Evolutionary conservation across 139 green algal genomes (phyloP), one percentile per base, ranked within the genome.

Genomic region (Chlamydomonas sp.): DNA sequence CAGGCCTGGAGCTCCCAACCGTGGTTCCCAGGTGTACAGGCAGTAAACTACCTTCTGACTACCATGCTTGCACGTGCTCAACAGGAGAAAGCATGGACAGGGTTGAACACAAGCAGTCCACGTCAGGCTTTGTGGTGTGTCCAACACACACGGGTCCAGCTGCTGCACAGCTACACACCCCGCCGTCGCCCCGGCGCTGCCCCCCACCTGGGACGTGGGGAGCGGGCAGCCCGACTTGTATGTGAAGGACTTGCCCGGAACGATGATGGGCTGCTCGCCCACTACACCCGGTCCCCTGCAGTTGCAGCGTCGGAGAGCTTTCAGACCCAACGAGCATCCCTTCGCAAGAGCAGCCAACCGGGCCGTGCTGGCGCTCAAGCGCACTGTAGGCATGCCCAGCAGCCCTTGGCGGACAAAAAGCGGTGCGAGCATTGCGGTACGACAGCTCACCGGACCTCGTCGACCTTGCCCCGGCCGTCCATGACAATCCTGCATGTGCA

Each of bases 211-310:
- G 0, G 83, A 83, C 1, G 96, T 97, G 68, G 85, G 79, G 79
- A 97, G 90, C 63, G 93, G 92, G 85, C 93, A 97, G 6, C 90
- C 90, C 16, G 84, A 94, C 4, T 93, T 91, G 89, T 98, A 98
- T 63, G 94, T 86, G 87, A 97, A 97, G 7, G 75, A 87, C 66
- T 94, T 84, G 2, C 95, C 94, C 9, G 95, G 93, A 31, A 89
- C 75, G 68, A 98, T 83, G 64, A 96, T 88, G 20, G 96, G 96
- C 89, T 98, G 95, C 90, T 96, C 85, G 0, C 96, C 96, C 61
- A 98, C 91, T 31, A 98, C 96, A 6, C 96, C 96, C 4, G 93
- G 90, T 0, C 96, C 96, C 61, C 92, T 94, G 86, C 1, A 31
- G 20, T 60, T 15, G 63, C 49, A 5, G 62, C 5, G 60, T 58